Percentiles rank a stretch among this genome's conserved stretches.
These are phyloP conservation scores for Fomes fomentarius DNA, from an alignment of 1,284 basidiomycete genomes.

Conservation along the genomic window DNA sequence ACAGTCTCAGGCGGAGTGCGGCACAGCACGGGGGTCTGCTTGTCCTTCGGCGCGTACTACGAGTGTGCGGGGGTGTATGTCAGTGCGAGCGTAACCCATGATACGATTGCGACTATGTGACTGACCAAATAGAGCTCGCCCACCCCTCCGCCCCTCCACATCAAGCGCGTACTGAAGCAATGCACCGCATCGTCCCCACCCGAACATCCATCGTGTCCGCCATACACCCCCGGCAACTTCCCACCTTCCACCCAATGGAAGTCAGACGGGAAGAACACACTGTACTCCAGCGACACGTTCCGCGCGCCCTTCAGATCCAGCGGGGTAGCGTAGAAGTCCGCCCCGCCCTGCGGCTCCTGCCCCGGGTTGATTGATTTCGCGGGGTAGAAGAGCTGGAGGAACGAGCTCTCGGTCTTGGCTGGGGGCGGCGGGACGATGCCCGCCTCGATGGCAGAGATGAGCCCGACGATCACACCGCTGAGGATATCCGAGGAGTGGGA, in stretches of 20 bases:
- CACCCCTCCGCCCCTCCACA: slow-evolving; percentile 67
- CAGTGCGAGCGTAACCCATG: too few relatives aligned
- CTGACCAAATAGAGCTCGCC: slow-evolving; percentile 78
- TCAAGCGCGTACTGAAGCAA: slow-evolving; percentile 76
- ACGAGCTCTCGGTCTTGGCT: slow-evolving; percentile 28
- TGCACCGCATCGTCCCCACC: slow-evolving; percentile 64
- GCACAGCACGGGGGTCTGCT: slow-evolving; percentile 63
- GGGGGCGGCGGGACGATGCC: slow-evolving; percentile 17
- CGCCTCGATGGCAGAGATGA: slow-evolving; percentile 9
- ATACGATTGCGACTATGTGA: too few relatives aligned
- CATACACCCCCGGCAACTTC: slow-evolving; percentile 75
- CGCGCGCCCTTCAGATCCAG: slow-evolving; percentile 49
- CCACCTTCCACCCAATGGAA: slow-evolving; percentile 74
- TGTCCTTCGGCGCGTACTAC: slow-evolving; percentile 64
- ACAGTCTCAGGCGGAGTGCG: slow-evolving; percentile 54
- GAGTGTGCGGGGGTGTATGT: too few relatives aligned
- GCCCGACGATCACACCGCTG: slow-evolving; percentile 1
- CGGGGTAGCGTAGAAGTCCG: slow-evolving; percentile 71
- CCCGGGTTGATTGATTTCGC: slow-evolving; percentile 65
- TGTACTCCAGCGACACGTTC: slow-evolving; percentile 62
- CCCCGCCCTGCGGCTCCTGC: slow-evolving; percentile 60
- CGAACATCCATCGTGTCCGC: slow-evolving; percentile 67
- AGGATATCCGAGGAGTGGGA: not conserved
- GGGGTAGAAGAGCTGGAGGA: slow-evolving; percentile 65
- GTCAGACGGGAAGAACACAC: slow-evolving; percentile 64